Evolutionary conservation across 2,329 filamentous ascomycete genomes (phyloP), one percentile per base, ranked within the genome.

Genomic region (Pestalotiopsis sp.): DNA sequence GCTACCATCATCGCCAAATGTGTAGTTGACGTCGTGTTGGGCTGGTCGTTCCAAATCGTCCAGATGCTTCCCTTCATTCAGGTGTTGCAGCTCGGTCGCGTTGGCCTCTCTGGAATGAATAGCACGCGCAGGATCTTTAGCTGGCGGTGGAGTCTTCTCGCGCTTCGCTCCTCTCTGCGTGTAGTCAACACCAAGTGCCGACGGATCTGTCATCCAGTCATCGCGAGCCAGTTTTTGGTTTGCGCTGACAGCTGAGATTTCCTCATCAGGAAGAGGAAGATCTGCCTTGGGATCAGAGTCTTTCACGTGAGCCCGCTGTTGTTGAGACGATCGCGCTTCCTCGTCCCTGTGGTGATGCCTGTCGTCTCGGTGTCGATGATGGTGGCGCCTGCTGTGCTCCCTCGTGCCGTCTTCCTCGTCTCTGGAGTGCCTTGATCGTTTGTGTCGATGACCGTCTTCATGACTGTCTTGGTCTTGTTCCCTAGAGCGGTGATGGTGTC

Each of bases 141-240:
- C 87, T 68, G 82, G 83, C 20, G 81, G 83, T 49, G 81, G 81
- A 41, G 83, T 83, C 72, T 90, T 90, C 6, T 82, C 78, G 70
- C 89, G 89, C 70, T 87, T 86, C 1, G 81, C 81, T 4, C 82
- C 84, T 70, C 88, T 85, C 76, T 93, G 88, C 65, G 94, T 86
- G 78, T 97, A 97, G 77, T 98, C 95, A 68, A 98, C 85, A 66
- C 95, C 91, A 45, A 97, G 82, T 0, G 91, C 90, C 0, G 93
- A 93, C 0, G 95, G 94, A 0, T 92, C 92, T 69, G 94, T 91
- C 96, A 99, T 99, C 95, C 97, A 99, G 0, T 92, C 89, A 79
- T 98, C 96, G 71, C 97, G 89, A 73, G 90, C 87, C 39, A 91
- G 75, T 1, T 80, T 77, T 69, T 76, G 69, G 17, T 77, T 71